phyloP scores from a whole-genome alignment of 1,139 yeast species.

The Spathaspora sp. region DNA sequence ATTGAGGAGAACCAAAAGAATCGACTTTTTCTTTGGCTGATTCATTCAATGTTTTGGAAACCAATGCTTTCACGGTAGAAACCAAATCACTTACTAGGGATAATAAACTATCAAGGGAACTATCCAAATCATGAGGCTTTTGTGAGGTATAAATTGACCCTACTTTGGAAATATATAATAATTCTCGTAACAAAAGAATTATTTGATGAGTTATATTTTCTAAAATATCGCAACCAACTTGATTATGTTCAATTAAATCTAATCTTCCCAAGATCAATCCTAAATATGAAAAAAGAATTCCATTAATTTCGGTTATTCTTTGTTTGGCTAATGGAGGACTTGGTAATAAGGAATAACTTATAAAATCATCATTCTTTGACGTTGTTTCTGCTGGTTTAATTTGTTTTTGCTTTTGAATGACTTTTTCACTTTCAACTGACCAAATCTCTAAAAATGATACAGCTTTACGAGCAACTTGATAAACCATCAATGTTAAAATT shows the following conservation, averaged over 20 bases:
- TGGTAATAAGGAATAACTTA: conserved; percentile 42
- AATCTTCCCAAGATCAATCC: conserved; percentile 71
- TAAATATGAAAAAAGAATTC: conserved; percentile 66
- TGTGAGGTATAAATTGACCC: conserved; percentile 44
- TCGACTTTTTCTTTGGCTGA: conserved; percentile 25
- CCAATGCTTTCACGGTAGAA: conserved; percentile 60
- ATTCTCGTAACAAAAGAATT: conserved; percentile 60
- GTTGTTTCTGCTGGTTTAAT: conserved; percentile 13
- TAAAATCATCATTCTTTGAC: conserved; percentile 34
- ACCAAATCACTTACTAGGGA: conserved; percentile 67
- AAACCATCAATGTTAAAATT: conserved; percentile 67
- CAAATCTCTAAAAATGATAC: conserved; percentile 72
- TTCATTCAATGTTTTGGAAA: conserved; percentile 51
- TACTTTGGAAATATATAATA: conserved; percentile 61
- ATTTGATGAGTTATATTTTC: conserved; percentile 70
- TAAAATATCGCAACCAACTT: conserved; percentile 64
- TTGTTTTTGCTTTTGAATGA: conserved; percentile 27
- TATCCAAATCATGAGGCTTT: conserved; percentile 50
- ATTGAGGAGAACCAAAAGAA: conserved; percentile 9
- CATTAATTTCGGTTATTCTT: conserved; percentile 73
- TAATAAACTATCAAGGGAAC: conserved; percentile 55
- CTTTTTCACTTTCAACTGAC: conserved; percentile 57
- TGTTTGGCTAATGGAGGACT: conserved; percentile 68
- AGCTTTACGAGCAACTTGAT: conserved; percentile 73
- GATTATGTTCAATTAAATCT: conserved; percentile 72